phyloP scores from a whole-genome alignment of 2,329 filamentous ascomycete genomes.

The Cadophora sp. region DNA sequence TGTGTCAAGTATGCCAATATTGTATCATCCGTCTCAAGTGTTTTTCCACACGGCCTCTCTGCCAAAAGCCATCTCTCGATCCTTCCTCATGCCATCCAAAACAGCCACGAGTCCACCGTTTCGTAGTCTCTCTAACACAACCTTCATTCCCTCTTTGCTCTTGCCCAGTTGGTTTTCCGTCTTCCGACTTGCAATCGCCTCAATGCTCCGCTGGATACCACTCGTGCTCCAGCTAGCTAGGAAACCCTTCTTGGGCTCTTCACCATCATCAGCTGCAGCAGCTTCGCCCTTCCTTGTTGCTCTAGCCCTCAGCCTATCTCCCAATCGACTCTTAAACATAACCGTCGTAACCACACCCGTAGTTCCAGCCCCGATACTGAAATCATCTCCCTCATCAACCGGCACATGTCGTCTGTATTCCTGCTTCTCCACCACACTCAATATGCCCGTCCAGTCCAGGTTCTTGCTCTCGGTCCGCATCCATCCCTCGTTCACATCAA shows the following conservation, averaged over 20 bases:
- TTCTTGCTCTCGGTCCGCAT: constrained; percentile 85
- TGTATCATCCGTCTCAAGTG: constrained; percentile 19
- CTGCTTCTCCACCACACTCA: constrained; percentile 80
- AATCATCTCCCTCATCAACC: constrained; percentile 39
- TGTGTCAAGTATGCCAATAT: constrained; percentile 9
- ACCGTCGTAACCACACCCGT: constrained; percentile 79
- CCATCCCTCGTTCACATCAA: constrained; percentile 81
- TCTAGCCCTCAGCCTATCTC: constrained; percentile 60
- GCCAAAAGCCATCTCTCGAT: constrained; percentile 50
- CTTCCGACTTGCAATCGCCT: constrained; percentile 77
- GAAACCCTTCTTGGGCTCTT: constrained; percentile 56
- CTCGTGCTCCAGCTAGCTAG: constrained; percentile 68
- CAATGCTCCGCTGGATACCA: constrained; percentile 80
- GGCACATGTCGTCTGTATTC: constrained; percentile 57
- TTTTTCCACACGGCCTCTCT: constrained; percentile 29
- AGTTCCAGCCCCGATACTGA: constrained; percentile 41
- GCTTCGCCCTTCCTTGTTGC: constrained; percentile 48
- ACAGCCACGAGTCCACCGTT: constrained; percentile 71
- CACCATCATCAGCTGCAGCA: constrained; percentile 50
- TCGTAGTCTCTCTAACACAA: constrained; percentile 76
- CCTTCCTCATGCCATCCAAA: constrained; percentile 72
- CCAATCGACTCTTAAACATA: constrained; percentile 74
- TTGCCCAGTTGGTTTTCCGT: constrained; percentile 81
- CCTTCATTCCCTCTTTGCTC: constrained; percentile 82
- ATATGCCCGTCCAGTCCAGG: constrained; percentile 80